Evolutionary conservation across 441 rosid species (phyloP).

Genomic region (Populus tomentosa): DNA sequence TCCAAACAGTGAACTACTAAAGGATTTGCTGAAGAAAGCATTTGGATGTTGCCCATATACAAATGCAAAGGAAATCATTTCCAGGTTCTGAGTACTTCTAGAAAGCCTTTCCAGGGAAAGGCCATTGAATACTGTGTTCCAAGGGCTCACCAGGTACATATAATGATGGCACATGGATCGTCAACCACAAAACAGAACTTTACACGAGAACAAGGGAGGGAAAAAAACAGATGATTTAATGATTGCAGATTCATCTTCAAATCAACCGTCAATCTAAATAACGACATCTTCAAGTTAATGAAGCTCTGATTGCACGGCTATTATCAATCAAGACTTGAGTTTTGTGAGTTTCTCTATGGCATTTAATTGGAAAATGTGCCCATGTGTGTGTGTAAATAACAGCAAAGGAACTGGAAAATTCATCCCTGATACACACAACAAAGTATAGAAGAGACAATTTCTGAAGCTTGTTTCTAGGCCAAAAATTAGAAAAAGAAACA

Average conservation of each 20-base stretch:
- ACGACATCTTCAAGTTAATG: neutral
- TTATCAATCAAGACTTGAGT: neutral
- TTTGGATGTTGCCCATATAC: neutral
- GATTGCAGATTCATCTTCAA: neutral
- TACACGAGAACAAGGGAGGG: neutral
- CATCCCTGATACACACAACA: neutral
- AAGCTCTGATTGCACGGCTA: neutral
- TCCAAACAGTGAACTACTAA: neutral
- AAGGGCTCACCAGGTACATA: neutral
- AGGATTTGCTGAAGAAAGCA: neutral
- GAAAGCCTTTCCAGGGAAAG: neutral
- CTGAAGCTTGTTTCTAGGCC: neutral
- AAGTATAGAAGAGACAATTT: neutral
- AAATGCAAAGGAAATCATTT: too few species aligned
- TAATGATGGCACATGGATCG: neutral
- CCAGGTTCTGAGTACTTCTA: neutral
- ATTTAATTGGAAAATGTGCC: neutral
- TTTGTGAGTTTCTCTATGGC: neutral
- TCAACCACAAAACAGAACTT: neutral
- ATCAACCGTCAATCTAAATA: neutral
- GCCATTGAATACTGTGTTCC: neutral
- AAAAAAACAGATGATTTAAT: neutral
- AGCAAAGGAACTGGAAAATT: neutral
- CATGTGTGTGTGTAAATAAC: neutral
- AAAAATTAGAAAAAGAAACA: neutral